These are phyloP conservation scores for Proliferodiscus dingleyae DNA, from an alignment of 2,329 filamentous ascomycete genomes.

Conservation along the genomic window DNA sequence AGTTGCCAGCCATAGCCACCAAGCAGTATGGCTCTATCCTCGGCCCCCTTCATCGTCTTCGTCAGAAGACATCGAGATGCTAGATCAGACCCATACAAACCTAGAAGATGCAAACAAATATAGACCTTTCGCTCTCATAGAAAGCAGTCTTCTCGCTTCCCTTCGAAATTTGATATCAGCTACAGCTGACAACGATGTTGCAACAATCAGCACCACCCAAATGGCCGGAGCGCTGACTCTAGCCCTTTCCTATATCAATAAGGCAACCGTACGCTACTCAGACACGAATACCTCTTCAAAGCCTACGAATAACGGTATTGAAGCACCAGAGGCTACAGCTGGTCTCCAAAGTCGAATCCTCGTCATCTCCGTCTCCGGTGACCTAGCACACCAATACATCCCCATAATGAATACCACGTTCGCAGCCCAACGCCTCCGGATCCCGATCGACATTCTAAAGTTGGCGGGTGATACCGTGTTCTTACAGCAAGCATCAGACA, in stretches of 20 bases:
- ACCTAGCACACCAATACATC: constrained; percentile 87
- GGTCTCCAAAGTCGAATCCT: constrained; percentile 77
- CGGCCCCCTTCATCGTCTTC: constrained; percentile 34
- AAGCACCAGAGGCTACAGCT: constrained; percentile 27
- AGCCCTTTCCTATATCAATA: constrained; percentile 86
- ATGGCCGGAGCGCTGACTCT: constrained; percentile 88
- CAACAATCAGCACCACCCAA: constrained; percentile 70
- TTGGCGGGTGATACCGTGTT: constrained; percentile 84
- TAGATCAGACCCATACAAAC: constrained; percentile 34
- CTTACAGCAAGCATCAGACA: constrained; percentile 82
- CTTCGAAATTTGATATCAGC: constrained; percentile 66
- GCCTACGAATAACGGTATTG: constrained; percentile 15
- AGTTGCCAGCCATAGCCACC: constrained; percentile 81
- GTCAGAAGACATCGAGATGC: constrained; percentile 56
- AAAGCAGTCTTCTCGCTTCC: constrained; percentile 71
- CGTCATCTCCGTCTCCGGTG: constrained; percentile 80
- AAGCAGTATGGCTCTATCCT: constrained; percentile 87
- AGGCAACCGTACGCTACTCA: constrained; percentile 40
- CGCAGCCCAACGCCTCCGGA: constrained; percentile 79
- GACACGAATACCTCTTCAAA: constrained; percentile 32
- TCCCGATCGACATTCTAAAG: constrained; percentile 89
- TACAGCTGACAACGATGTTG: constrained; percentile 61
- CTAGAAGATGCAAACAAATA: constrained; percentile 72
- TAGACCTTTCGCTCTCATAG: constrained; percentile 82
- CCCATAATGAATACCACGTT: constrained; percentile 98